Evolutionary conservation across 495 filamentous ascomycete species (phyloP), one percentile per base, ranked within the genome.

Genomic region (Penicillium subrubescens): DNA sequence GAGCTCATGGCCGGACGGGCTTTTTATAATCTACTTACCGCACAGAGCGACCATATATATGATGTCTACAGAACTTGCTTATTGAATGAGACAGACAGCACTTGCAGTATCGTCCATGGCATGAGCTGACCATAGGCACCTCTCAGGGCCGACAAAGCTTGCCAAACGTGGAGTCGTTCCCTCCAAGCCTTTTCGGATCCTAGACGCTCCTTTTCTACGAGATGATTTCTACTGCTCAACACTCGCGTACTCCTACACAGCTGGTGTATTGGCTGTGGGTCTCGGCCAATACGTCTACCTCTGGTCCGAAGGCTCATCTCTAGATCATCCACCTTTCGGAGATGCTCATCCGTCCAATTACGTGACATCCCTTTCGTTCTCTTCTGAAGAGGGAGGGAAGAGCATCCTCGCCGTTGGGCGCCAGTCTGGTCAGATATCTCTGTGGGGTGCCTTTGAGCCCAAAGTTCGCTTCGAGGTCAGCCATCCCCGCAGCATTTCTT

Each of bases 191-290:
- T 96, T 96, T 80, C 89, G 92, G 75, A 93, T 97, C 4, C 79
- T 99, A 15, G 92, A 97, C 79, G 95, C 95, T 5, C 94, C 94
- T 1, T 84, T 86, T 27, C 83, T 98, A 52, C 85, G 92, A 31
- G 95, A 99, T 73, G 96, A 99, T 74, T 99, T 93, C 69, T 99
- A 99, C 72, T 97, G 93, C 76, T 93, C 94, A 0, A 83, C 93
- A 8, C 83, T 99, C 55, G 92, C 95, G 8, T 98, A 97, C 74
- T 96, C 88, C 2, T 75, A 81, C 25, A 89, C 84, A 8, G 83
- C 84, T 37, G 85, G 90, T 35, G 90, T 89, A 15, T 85, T 99
- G 37, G 96, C 93, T 43, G 92, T 97, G 17, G 95, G 92, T 0
- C 85, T 98, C 15, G 86, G 86, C n/a, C 87, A 89, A 53, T 81